phyloP scores from a whole-genome alignment of 1,284 basidiomycete genomes.

The Leucoagaricus sp. region DNA sequence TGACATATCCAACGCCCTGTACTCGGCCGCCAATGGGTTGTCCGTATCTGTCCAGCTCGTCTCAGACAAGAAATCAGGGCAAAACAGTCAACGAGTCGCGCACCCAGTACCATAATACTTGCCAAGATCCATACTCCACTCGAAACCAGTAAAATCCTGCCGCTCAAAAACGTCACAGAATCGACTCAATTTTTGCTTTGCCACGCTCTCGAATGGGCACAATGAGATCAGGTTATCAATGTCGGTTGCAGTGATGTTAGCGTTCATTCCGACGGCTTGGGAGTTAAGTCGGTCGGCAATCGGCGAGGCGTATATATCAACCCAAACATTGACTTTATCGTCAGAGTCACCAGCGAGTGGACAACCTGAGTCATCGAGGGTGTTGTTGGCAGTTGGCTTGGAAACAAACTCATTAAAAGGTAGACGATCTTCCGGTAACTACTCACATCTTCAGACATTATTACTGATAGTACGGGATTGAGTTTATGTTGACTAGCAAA shows the following conservation, averaged over 20 bases:
- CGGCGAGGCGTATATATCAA: conserved; percentile 51
- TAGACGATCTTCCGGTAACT: no score
- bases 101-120: conserved; percentile 80
- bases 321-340: conserved; percentile 51
- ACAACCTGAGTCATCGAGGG: conserved; percentile 72
- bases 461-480: conserved; percentile 49
- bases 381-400: conserved; percentile 53
- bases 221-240: conserved; percentile 66
- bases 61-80: background rate
- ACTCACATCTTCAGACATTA: conserved; percentile 52
- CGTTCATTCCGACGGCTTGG: conserved; percentile 50
- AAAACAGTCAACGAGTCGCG: conserved; percentile 20
- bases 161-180: conserved; percentile 71
- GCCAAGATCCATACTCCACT: conserved; percentile 73
- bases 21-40: conserved; percentile 60
- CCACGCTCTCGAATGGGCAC: conserved; percentile 78
- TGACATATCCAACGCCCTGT: conserved; percentile 82
- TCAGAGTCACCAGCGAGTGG: conserved; percentile 53
- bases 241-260: conserved; percentile 58
- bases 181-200: conserved; percentile 51
- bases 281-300: conserved; percentile 66
- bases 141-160: conserved; percentile 62
- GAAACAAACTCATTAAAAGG: background rate
- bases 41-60: conserved; percentile 51
- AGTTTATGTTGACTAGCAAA: conserved; percentile 40